A percentile compares a stretch with the other conserved stretches of the same genome.
Conservation (phyloP, 352 stramenopile genomes). For the Phytophthora fragariaefolia region DNA sequence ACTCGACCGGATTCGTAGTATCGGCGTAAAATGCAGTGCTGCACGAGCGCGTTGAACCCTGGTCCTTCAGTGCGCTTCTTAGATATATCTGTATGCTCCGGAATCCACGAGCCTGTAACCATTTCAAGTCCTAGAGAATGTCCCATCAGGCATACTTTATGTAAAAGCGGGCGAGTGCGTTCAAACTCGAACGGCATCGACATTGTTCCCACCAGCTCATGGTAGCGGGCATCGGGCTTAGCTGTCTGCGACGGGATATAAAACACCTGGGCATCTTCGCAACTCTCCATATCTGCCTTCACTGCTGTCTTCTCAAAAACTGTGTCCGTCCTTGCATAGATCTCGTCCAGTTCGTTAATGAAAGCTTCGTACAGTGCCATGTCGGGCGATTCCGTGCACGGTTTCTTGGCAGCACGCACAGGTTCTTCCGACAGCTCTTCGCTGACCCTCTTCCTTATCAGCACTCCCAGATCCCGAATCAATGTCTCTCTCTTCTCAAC, state of each 20-base stretch:
- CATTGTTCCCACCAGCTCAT: background rate
- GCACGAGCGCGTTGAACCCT: slow-evolving; percentile 3
- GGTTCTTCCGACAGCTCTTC: slow-evolving; percentile 12
- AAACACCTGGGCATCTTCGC: background rate
- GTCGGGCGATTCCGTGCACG: slow-evolving; percentile 19
- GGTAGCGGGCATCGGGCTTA: background rate
- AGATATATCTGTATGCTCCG: slow-evolving; percentile 30
- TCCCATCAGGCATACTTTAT: slow-evolving; percentile 8
- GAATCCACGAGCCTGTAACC: slow-evolving; percentile 20
- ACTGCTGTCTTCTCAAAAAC: slow-evolving; percentile 17
- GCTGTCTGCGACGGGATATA: background rate
- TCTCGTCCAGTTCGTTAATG: slow-evolving; percentile 32
- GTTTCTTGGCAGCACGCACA: slow-evolving; percentile 13
- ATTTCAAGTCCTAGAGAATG: slow-evolving; percentile 18
- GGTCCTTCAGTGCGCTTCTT: slow-evolving; percentile 20
- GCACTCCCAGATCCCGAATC: slow-evolving; percentile 14
- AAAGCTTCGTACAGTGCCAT: slow-evolving; percentile 29
- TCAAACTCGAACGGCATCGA: slow-evolving; percentile 24
- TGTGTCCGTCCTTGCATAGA: slow-evolving; percentile 32
- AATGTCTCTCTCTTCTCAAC: slow-evolving; percentile 19
- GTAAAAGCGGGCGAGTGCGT: slow-evolving; percentile 1
- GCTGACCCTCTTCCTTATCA: slow-evolving; percentile 32
- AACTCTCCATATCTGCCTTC: background rate
- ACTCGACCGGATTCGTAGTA: slow-evolving; percentile 52
- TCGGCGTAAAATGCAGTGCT: slow-evolving; percentile 40